Conservation (phyloP, 2,329 filamentous ascomycete species). For the Diaporthe caulivora region DNA sequence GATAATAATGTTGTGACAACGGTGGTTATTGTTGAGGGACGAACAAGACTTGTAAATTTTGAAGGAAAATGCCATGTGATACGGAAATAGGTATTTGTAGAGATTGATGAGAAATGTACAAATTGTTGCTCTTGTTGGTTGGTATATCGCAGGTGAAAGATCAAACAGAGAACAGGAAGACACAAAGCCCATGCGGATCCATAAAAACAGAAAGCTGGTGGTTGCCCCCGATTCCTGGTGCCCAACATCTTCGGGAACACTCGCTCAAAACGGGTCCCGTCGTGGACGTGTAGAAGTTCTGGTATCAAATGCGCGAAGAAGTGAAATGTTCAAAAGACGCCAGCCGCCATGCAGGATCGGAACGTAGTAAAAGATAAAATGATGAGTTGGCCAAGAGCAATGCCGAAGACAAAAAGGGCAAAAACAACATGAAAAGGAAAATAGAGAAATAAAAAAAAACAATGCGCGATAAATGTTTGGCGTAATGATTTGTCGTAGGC, state of each 20-base stretch:
- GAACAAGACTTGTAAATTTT: constrained; percentile 28
- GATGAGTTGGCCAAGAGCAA: constrained; percentile 38
- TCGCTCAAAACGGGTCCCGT: constrained; percentile 27
- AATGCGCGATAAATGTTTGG: constrained; percentile 6
- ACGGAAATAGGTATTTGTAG: constrained; percentile 24
- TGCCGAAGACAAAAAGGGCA: background rate
- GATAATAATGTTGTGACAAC: background rate
- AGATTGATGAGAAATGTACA: constrained; percentile 30
- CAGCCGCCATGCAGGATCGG: constrained; percentile 51
- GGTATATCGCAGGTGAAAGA: constrained; percentile 25
- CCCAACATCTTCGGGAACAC: constrained; percentile 26
- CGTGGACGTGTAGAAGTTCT: constrained; percentile 31
- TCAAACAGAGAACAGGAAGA: background rate
- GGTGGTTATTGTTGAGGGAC: constrained; percentile 4
- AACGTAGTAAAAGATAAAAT: constrained; percentile 36
- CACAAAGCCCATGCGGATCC: background rate
- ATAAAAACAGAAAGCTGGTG: constrained; percentile 31
- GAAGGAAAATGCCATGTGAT: constrained; percentile 17
- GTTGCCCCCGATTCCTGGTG: constrained; percentile 30
- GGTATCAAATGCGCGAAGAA: constrained; percentile 43
- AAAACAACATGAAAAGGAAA: constrained; percentile 9
- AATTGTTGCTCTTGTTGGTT: constrained; percentile 32
- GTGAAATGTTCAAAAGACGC: constrained; percentile 47
- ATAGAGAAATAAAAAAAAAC: background rate
- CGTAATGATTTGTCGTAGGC: background rate